Evolutionary conservation across 2,329 filamentous ascomycete species (phyloP), one percentile per base, ranked within the genome.

Genomic region (Fusarium phyllophilum): DNA sequence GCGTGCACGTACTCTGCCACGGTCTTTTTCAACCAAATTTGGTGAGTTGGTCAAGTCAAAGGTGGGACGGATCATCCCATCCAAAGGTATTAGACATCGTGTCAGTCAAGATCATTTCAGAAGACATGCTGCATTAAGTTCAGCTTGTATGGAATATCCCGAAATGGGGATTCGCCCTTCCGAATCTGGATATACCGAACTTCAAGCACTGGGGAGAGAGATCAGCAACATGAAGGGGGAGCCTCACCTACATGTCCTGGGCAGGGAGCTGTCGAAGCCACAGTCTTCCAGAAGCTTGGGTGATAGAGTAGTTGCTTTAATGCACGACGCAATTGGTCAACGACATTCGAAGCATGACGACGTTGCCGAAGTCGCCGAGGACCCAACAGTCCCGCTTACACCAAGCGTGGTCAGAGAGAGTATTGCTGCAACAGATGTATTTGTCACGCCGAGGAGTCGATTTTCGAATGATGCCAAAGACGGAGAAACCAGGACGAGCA

Each of bases 21-120:
- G 73, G 8, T 80, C 78, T 11, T 74, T 83, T 22, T 77, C 82
- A 4, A 73, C 74, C 18, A 80, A 75, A 51, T 60, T 84, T 17
- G 74, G 82, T 24, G 77, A 78, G 49, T 78, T 74, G 13, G 55
- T 79, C 11, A 78, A 72, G 57, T 74, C 74, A 15, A 77, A 72
- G 22, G 51, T 78, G 12, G 52, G 38, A 17, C 62, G 61, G 29
- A 49, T 75, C 22, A 52, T 59, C 49, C 60, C 62, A 26, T 55
- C 63, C 34, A 62, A 45, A 44, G 18, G 42, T 26, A n/a, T 65
- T n/a, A 46, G 68, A 22, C 39, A 51, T n/a, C 46, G 39, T 18
- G 41, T 44, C 34, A 62, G 41, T 15, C 61, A 39, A n/a, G 48
- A 36, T 13, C 41, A 62, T 34, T 24, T 42, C 29, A 51, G 41